Evolutionary conservation across 1,139 yeast species (phyloP), one percentile per base, ranked within the genome.

Genomic region (Kodamaea plutei): DNA sequence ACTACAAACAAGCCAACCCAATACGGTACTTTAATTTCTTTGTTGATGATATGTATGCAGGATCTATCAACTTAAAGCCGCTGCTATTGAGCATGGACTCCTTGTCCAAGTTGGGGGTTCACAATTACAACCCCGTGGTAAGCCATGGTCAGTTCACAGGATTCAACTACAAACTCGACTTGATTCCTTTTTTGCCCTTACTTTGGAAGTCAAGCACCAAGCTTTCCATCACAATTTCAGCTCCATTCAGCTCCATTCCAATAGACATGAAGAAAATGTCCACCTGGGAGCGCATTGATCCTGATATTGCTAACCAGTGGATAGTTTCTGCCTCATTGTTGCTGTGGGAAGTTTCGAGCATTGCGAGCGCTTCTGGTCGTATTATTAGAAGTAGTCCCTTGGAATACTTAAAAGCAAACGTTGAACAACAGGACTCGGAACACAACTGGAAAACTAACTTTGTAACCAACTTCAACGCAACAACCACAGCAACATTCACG

Each of bases 21-120:
- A 35, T 56, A 19, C 45, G 61, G 35, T 47, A 45, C 36, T 39
- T 55, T 25, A 54, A 54, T 33, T 47, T 55, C 8, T 56, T 42
- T 29, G 41, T 48, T 31, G 43, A 51, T 33, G 44, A 40, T 21
- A 31, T 49, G 20, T 54, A 41, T 30, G 39, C 52, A 22, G 43
- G 47, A n/a, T 36, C 58, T 5, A 33, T 54, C 24, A 37, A 47
- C 24, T 56, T 59, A 32, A 52, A 54, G 38, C 58, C 61, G 33
- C 41, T 48, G 18, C 46, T 55, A 28, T 52, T 44, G 45, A 58
- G 52, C 31, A 37, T 56, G 20, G 50, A 52, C 20, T 22, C 42
- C 11, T 27, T 43, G n/a, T 41, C 48, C 26, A 15, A 20, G 12
- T 11, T 15, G 4, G 25, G 28, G 11, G 17, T 16, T 13, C 32